A percentile compares a stretch with the other conserved stretches of the same genome.
These are phyloP conservation scores for Phialemoniopsis sp. DNA, from an alignment of 2,329 filamentous ascomycete genomes.

Conservation along the genomic window DNA sequence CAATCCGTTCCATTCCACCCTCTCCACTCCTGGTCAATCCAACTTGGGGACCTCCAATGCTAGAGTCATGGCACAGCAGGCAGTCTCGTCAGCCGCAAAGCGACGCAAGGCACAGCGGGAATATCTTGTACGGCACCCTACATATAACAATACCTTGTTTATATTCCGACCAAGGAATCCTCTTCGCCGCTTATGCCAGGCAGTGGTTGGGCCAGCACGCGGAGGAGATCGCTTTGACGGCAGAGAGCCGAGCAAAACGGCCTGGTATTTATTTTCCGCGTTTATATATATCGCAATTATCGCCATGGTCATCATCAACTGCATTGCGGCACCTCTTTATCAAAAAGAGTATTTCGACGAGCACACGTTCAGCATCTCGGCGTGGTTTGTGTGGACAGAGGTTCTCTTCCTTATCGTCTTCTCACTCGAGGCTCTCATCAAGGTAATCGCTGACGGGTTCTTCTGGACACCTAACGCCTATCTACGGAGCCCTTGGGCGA, in stretches of 20 bases:
- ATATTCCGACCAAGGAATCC: slow-evolving; percentile 76
- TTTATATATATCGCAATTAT: slow-evolving; percentile 94
- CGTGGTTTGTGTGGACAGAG: slow-evolving; percentile 94
- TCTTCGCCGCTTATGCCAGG: slow-evolving; percentile 77
- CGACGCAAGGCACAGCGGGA: slow-evolving; percentile 84
- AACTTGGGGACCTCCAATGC: slow-evolving; percentile 68
- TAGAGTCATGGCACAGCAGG: slow-evolving; percentile 81
- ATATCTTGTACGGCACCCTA: slow-evolving; percentile 79
- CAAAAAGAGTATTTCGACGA: slow-evolving; percentile 78
- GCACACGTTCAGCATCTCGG: slow-evolving; percentile 52
- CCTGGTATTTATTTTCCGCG: slow-evolving; percentile 90
- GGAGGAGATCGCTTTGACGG: slow-evolving; percentile 83
- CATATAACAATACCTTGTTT: slow-evolving; percentile 87
- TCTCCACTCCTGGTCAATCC: slow-evolving; percentile 64
- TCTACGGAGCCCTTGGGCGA: slow-evolving; percentile 90
- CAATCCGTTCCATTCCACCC: slow-evolving; percentile 86
- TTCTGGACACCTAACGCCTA: slow-evolving; percentile 97
- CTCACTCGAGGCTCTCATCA: slow-evolving; percentile 79
- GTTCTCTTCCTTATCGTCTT: slow-evolving; percentile 84
- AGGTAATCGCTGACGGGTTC: slow-evolving; percentile 89
- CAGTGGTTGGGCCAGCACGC: slow-evolving; percentile 82
- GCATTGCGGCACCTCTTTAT: slow-evolving; percentile 87
- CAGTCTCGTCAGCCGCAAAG: slow-evolving; percentile 74
- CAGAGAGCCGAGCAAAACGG: slow-evolving; percentile 76
- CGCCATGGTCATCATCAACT: slow-evolving; percentile 93